Evolutionary conservation across 2,329 filamentous ascomycete species (phyloP).

Genomic region (Mycosphaerelloides madeirae): DNA sequence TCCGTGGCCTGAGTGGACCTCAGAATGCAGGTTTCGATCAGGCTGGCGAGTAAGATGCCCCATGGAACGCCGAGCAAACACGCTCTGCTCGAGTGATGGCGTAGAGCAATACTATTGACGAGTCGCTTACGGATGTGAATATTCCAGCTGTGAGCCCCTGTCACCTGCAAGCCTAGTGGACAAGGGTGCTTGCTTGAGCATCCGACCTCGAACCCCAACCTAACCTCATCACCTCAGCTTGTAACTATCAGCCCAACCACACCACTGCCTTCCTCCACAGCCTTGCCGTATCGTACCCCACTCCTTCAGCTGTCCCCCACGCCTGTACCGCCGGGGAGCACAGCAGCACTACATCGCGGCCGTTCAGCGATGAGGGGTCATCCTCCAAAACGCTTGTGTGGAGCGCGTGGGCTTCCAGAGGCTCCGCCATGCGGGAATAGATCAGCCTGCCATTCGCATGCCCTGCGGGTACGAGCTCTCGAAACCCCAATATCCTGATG

Average conservation of each 20-base stretch:
- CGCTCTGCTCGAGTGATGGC: too few relatives aligned
- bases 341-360: slow-evolving; percentile 2
- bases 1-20: too few relatives aligned
- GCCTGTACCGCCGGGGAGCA: slow-evolving; percentile 6
- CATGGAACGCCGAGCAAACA: too few relatives aligned
- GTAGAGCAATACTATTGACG: too few relatives aligned
- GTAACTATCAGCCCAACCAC: slow-evolving; percentile 4
- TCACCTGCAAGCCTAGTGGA: too few relatives aligned
- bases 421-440: neutral
- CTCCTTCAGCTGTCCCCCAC: slow-evolving; percentile 7
- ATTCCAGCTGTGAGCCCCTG: too few relatives aligned
- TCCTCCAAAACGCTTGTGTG: slow-evolving; percentile 7
- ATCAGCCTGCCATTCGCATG: neutral
- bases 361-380: slow-evolving; percentile 6
- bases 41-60: too few relatives aligned
- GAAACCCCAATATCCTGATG: neutral
- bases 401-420: slow-evolving; percentile 2
- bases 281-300: slow-evolving; percentile 1
- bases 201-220: too few relatives aligned
- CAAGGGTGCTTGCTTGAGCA: too few relatives aligned
- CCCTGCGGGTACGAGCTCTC: neutral
- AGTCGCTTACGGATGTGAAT: too few relatives aligned
- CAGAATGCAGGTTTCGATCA: too few relatives aligned
- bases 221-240: too few relatives aligned
- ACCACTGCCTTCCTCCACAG: slow-evolving; percentile 9